phyloP scores from a whole-genome alignment of 371 early-diverging fungal species.

The Zychaea mexicana region DNA sequence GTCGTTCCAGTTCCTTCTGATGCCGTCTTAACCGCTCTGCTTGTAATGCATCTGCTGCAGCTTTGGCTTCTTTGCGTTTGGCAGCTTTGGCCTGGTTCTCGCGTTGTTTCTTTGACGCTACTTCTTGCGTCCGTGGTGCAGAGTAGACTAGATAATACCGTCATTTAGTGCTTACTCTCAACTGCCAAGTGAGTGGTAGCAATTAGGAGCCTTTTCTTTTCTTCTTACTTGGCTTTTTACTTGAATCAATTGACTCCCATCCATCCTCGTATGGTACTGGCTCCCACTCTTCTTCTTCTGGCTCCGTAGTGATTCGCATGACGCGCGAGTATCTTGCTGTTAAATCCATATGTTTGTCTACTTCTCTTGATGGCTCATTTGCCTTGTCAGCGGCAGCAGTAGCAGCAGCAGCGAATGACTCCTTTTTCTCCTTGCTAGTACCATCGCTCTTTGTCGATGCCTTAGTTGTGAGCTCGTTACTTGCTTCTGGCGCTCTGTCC shows the following conservation, averaged over 20 bases:
- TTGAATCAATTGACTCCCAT: conserved; percentile 18
- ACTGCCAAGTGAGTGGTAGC: no score
- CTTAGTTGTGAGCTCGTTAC: no score
- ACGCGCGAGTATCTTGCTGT: conserved; percentile 42
- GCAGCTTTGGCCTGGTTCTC: conserved; percentile 48
- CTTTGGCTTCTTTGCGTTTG: conserved; percentile 48
- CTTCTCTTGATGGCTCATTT: conserved; percentile 19
- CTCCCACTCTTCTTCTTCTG: conserved; percentile 29
- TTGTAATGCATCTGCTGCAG: conserved; percentile 40
- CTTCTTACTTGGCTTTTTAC: conserved; percentile 22
- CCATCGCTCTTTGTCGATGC: no score
- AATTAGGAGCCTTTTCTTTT: no score
- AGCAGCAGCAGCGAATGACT: no score
- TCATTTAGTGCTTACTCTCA: no score
- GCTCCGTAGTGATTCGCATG: conserved; percentile 41
- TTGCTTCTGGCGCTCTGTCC: no score
- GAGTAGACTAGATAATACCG: background rate
- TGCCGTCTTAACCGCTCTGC: conserved; percentile 53
- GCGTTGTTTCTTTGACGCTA: conserved; percentile 57
- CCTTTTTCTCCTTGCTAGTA: background rate
- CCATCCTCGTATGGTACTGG: conserved; percentile 41
- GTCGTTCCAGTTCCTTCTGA: conserved; percentile 39
- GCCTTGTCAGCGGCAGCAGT: background rate
- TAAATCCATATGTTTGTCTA: conserved; percentile 48
- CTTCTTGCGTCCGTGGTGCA: conserved; percentile 10